Base-by-base conservation (phyloP, 768 basidiomycete species). In the Pulveroboletus ravenelii region DNA sequence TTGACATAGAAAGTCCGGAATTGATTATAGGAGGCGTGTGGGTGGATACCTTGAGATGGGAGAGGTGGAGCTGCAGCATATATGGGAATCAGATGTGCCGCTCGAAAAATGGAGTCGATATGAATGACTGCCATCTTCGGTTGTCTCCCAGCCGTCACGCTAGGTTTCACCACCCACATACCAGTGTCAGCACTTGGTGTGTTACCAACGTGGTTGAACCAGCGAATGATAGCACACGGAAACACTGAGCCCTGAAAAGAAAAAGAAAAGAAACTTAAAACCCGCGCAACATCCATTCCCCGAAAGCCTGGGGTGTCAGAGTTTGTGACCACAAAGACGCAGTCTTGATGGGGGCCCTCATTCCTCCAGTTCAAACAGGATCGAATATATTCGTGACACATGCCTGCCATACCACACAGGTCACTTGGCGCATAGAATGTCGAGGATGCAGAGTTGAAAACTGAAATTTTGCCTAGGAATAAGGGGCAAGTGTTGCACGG, bases 371-470 rank as follows among this genome's bases (percentile, higher is more conserved):
- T 41, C 3, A 61, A 59, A 17, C 20, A 48, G 0, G 60, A 40
- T 1, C 57, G 38, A 13, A 72, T 65, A 6, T 30, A 41, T 48
- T 72, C 62, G 0, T 29, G n/a, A 4, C 53, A 53, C 68, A 72
- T 70, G 2, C 66, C 61, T 4, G 51, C 31, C 6, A 38, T 18
- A 1, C 68, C 63, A 27, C 59, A 54, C 2, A 53, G 36, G 12
- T 71, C 62, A 36, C 71, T 70, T 0, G 67, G 63, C 1, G 61
- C 59, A 51, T 56, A 66, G 29, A 61, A 72, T 8, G 18, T 37
- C 0, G 62, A 58, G 1, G 45, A 43, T 4, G 62, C 61, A 1
- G 61, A 69, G 30, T 63, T 57, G 15, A 55, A 60, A 27, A 27
- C 25, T 27, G 25, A 27, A 4, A 27, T 27, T 27, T 27, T 27